Percentiles rank a stretch among this genome's conserved stretches.
Evolutionary conservation across 228 moss, liverwort and hornwort species (phyloP).

Genomic region (Sphagnum fallax): DNA sequence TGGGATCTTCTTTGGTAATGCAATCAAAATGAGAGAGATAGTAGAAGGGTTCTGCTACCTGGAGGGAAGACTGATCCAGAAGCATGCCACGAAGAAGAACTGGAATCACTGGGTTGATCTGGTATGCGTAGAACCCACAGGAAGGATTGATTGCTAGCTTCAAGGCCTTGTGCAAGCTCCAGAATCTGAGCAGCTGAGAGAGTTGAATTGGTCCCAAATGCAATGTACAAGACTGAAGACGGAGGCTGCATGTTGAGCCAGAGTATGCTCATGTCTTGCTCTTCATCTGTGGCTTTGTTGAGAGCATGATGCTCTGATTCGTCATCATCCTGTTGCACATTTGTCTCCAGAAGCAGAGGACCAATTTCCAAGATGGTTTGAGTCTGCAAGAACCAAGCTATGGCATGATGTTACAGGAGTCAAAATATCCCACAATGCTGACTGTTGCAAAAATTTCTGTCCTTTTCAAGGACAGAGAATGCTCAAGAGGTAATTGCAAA

Average conservation of each 20-base stretch:
- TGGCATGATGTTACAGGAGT: background rate
- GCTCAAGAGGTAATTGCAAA: background rate
- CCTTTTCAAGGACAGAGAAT: background rate
- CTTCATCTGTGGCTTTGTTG: too few species aligned
- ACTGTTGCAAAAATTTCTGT: too few species aligned
- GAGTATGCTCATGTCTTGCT: constrained; percentile 4
- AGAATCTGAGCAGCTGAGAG: constrained; percentile 5
- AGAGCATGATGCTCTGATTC: background rate
- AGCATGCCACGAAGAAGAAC: too few species aligned
- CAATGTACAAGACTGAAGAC: constrained; percentile 16
- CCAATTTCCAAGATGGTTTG: background rate
- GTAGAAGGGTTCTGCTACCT: too few species aligned
- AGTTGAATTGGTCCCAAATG: constrained; percentile 16
- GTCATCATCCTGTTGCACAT: background rate
- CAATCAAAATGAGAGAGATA: too few species aligned
- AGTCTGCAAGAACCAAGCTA: background rate
- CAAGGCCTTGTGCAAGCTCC: constrained; percentile 23
- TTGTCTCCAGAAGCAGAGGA: background rate
- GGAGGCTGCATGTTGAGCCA: constrained; percentile 18
- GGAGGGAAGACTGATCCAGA: too few species aligned
- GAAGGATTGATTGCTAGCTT: constrained; percentile 21
- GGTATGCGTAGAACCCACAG: constrained; percentile 20
- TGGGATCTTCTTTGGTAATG: too few species aligned
- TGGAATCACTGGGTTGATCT: too few species aligned
- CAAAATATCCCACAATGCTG: background rate